A percentile compares a stretch with the other conserved stretches of the same genome.
Conservation (phyloP, 2,329 filamentous ascomycete genomes). For the Blastomyces emzantsi region DNA sequence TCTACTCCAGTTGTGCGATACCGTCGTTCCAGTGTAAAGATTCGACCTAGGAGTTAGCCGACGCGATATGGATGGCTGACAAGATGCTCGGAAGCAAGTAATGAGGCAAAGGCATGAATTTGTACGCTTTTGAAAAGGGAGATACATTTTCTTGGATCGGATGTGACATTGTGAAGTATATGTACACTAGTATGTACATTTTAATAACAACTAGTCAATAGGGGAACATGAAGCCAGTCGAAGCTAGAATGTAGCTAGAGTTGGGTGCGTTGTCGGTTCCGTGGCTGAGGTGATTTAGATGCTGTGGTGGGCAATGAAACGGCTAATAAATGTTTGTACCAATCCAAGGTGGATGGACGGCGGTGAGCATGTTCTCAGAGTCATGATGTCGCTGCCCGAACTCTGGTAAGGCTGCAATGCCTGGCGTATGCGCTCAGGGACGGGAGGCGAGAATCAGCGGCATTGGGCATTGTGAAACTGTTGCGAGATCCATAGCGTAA, state of each 20-base stretch:
- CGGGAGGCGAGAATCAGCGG: not conserved
- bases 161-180: too few species aligned
- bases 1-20: too few species aligned
- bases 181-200: not conserved
- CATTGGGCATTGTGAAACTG: not conserved
- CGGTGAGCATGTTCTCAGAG: not conserved
- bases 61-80: too few species aligned
- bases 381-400: not conserved
- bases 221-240: not conserved
- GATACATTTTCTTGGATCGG: too few species aligned
- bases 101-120: too few species aligned
- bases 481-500: not conserved
- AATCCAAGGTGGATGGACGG: not conserved
- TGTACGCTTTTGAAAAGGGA: too few species aligned
- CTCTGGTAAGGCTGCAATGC: not conserved
- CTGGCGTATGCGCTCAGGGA: not conserved
- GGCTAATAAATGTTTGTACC: not conserved
- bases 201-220: not conserved
- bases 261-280: not conserved
- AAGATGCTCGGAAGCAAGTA: too few species aligned
- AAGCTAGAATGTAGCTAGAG: not conserved
- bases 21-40: too few species aligned
- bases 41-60: too few species aligned
- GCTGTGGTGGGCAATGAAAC: not conserved
- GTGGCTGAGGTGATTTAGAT: not conserved